phyloP scores from a whole-genome alignment of 495 filamentous ascomycete species.

The Podospora anserina region DNA sequence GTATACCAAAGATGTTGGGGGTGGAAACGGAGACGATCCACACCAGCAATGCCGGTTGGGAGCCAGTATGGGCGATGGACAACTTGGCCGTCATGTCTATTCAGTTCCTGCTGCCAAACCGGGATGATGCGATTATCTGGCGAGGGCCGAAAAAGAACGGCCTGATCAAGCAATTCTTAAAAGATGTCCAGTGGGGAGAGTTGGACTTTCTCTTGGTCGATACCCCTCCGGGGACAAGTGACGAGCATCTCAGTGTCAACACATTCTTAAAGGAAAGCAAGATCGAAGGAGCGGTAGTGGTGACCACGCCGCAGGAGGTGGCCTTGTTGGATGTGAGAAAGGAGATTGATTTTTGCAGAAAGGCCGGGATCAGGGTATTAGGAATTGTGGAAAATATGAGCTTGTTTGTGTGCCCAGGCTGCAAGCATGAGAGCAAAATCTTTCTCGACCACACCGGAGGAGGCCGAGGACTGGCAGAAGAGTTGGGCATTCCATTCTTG shows the following conservation, averaged over 20 bases:
- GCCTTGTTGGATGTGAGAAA: conserved; percentile 87
- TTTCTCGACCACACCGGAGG: conserved; percentile 92
- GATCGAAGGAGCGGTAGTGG: conserved; percentile 87
- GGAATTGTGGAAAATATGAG: conserved; percentile 98
- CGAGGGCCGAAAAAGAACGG: conserved; percentile 97
- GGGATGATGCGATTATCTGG: conserved; percentile 96
- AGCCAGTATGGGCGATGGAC: conserved; percentile 87
- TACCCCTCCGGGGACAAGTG: conserved; percentile 89
- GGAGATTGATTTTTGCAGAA: conserved; percentile 94
- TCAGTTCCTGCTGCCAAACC: conserved; percentile 92
- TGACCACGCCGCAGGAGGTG: conserved; percentile 97
- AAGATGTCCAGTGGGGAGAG: conserved; percentile 96
- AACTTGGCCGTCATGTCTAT: conserved; percentile 93
- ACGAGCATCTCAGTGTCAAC: conserved; percentile 93
- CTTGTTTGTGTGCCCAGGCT: conserved; percentile 91
- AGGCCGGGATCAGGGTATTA: conserved; percentile 83
- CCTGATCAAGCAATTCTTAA: conserved; percentile 93
- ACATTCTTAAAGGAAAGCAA: conserved; percentile 80
- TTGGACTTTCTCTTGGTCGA: conserved; percentile 91
- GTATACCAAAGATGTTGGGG: conserved; percentile 97
- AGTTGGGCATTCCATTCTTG: conserved; percentile 82
- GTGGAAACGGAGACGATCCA: conserved; percentile 92
- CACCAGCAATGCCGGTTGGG: conserved; percentile 75
- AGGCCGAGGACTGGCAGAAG: conserved; percentile 70
- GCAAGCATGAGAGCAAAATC: conserved; percentile 75